phyloP scores from a whole-genome alignment of 108 stramenopile species.

The Phaeodactylum tricornutum region DNA sequence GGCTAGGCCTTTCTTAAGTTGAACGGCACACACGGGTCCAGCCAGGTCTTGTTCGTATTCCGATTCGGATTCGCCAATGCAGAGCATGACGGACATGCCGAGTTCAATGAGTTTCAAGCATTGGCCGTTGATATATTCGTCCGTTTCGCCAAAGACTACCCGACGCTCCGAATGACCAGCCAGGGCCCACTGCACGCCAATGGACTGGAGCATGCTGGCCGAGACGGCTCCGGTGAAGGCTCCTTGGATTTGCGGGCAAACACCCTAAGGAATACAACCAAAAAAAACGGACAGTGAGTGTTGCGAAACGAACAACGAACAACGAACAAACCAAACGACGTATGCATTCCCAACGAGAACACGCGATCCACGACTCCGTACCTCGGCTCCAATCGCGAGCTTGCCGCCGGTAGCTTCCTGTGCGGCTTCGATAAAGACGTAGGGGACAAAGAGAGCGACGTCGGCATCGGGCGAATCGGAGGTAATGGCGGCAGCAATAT shows the following conservation, averaged over 20 bases:
- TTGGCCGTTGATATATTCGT: conserved; percentile 91
- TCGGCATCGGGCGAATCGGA: conserved; percentile 54
- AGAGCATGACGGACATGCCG: conserved; percentile 90
- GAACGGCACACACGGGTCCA: conserved; percentile 80
- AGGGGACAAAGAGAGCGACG: conserved; percentile 78
- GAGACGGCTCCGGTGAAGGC: conserved; percentile 97
- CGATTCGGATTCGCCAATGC: conserved; percentile 90
- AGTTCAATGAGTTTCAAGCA: conserved; percentile 77
- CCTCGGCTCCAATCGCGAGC: conserved; percentile 63
- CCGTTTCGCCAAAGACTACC: conserved; percentile 84
- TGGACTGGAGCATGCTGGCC: conserved; percentile 74
- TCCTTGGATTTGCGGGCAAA: conserved; percentile 70
- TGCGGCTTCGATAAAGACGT: conserved; percentile 65
- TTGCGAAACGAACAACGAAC: not conserved
- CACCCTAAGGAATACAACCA: conserved; percentile 25
- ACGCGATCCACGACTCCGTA: conserved; percentile 30
- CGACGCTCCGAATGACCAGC: conserved; percentile 97
- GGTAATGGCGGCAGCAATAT: conserved; percentile 57
- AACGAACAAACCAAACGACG: not conserved
- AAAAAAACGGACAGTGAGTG: too few relatives aligned
- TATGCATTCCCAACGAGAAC: too few relatives aligned
- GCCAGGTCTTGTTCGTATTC: conserved; percentile 91
- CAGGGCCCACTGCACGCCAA: conserved; percentile 87
- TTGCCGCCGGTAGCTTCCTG: conserved; percentile 44
- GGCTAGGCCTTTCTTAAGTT: conserved; percentile 83